Evolutionary conservation across 345 rosid species (phyloP), one percentile per base, ranked within the genome.

Genomic region (Gossypium australe): DNA sequence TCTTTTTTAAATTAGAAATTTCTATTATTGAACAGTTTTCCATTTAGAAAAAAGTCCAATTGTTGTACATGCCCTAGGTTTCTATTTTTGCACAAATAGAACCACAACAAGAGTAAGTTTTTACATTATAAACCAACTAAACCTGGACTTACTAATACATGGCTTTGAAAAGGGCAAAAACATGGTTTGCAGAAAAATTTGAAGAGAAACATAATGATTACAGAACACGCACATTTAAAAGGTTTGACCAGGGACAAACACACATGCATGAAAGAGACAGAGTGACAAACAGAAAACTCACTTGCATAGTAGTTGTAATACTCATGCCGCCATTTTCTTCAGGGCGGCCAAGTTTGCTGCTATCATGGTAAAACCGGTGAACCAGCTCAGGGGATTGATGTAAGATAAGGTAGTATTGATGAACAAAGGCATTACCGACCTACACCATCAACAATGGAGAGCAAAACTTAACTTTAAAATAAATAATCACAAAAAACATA

Each of bases 401-500:
- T 84, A 91, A 71, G 60, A 96, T 92, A 64, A 78, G 89, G 89
- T 93, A 96, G 80, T 96, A 96, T 69, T 93, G 99, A 76, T 89
- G 97, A 70, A 92, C 99, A 82, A 96, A 96, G 2, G 98, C 97
- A 83, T 90, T 90, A 24, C 94, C 96, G 55, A 95, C 96, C 98
- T 94, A 9, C 22, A 7, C 49, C 16, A 49, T 24, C 25, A 71
- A 2, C 24, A 53, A 58, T 56, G 45, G 11, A 22, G 11, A 20
- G 20, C 27, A 59, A 24, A 34, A 47, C 14, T 20, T 59, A 27
- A 61, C 20, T 51, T 56, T 12, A 76, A 4, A 27, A 63, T 38
- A 9, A 20, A 38, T 34, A 9, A 17, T 22, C 24, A 58, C 17
- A 8, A 43, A 29, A 71, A 7, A 34, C 41, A 34, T 34, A 34